Base-by-base conservation (phyloP, 306 rosid genomes). In the Psophocarpus tetragonolobus region DNA sequence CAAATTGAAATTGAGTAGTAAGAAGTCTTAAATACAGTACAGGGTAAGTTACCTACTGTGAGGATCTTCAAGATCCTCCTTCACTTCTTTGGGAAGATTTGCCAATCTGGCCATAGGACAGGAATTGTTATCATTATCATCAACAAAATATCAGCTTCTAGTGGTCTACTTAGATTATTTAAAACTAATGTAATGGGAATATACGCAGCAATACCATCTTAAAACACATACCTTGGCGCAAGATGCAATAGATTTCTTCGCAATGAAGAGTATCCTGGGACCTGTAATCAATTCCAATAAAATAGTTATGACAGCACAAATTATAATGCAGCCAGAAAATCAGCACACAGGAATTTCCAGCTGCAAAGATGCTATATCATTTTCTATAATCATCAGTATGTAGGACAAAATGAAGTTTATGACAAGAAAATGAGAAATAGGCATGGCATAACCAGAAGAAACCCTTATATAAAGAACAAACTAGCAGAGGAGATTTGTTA, bases 41-140 rank as follows among this genome's bases (percentile, higher is more conserved):
- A n/a, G n/a, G n/a, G 23, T 23, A 63, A 65, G 68, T 81, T 90
- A 95, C 97, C 96, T 91, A 68, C 93, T 91, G 44, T 72, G 73
- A 82, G 97, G 97, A 80, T 95, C 97, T 84, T 92, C 97, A 45
- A 95, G 92, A 54, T 82, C 85, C 84, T 88, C 87, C 85, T 85
- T 95, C 82, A 74, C 90, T 76, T 91, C 89, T 80, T 89, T 77
- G 4, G 97, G 97, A 72, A 91, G 88, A 84, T 75, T 85, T 26
- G 93, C 97, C 84, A 94, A 84, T 84, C 98, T 94, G 73, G 67
- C 23, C 61, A 51, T 20, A 67, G 30, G 30, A 54, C 21, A 65
- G 7, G 69, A 75, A 68, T 72, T 38, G 50, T 38, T 66, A 69
- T 66, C 53, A 72, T 38, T 66, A 69, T 66, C 53, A 72, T 33